A percentile compares a stretch with the other conserved stretches of the same genome.
Evolutionary conservation across 2,329 filamentous ascomycete genomes (phyloP).

Genomic region (Pseudopithomyces chartarum): DNA sequence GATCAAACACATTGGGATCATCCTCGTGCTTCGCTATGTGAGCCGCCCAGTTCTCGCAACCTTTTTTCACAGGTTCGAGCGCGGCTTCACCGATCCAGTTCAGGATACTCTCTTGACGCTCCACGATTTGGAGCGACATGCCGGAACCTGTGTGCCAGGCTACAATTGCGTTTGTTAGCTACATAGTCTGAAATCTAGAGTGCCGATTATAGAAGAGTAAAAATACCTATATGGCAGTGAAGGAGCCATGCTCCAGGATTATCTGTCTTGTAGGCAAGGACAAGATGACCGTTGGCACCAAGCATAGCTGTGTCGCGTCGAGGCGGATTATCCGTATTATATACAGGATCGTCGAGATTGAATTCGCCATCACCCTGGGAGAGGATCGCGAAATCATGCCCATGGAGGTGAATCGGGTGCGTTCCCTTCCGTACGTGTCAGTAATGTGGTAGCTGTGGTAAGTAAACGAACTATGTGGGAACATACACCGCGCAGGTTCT

Average conservation of each 20-base stretch:
- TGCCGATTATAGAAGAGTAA: too few relatives aligned
- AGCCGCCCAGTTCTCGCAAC: slow-evolving; percentile 18
- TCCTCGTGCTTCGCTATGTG: slow-evolving; percentile 9
- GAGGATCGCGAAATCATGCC: slow-evolving; percentile 34
- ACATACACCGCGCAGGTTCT: slow-evolving; percentile 1
- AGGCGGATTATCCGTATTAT: slow-evolving; percentile 21
- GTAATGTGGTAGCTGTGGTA: background rate
- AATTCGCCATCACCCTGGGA: slow-evolving; percentile 26
- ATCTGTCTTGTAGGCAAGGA: slow-evolving; percentile 38
- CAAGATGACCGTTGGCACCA: slow-evolving; percentile 34
- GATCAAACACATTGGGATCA: slow-evolving; percentile 8
- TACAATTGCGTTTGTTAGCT: too few relatives aligned
- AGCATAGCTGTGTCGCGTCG: slow-evolving; percentile 28
- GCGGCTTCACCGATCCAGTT: slow-evolving; percentile 6
- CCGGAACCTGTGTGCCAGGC: slow-evolving; percentile 27
- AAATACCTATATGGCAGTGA: slow-evolving; percentile 33
- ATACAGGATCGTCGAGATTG: slow-evolving; percentile 11
- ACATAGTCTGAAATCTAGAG: too few relatives aligned
- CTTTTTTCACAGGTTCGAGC: slow-evolving; percentile 3
- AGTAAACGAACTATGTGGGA: background rate
- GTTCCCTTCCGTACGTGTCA: slow-evolving; percentile 18
- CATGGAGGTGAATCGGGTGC: slow-evolving; percentile 32
- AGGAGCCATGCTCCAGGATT: slow-evolving; percentile 44
- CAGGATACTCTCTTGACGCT: slow-evolving; percentile 32
- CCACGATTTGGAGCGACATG: slow-evolving; percentile 54